A percentile compares a stretch with the other conserved stretches of the same genome.
phyloP scores from a whole-genome alignment of 2,329 filamentous ascomycete genomes.

The Pseudogymnoascus sp. region DNA sequence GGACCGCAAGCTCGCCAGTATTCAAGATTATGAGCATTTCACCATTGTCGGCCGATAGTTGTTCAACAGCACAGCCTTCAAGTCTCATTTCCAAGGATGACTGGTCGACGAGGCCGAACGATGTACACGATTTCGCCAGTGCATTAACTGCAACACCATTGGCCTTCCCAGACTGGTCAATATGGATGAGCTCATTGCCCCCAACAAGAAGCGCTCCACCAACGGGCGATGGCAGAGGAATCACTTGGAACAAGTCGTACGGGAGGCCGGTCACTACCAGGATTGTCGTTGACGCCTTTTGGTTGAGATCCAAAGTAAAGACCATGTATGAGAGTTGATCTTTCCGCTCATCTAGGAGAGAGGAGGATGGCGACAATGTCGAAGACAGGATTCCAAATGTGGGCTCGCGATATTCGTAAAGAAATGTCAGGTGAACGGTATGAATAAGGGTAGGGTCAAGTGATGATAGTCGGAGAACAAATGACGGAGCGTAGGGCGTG shows the following conservation, averaged over 20 bases:
- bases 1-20: constrained; percentile 64
- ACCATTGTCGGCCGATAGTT: constrained; percentile 67
- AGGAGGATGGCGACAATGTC: constrained; percentile 62
- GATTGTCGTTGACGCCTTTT: constrained; percentile 86
- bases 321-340: constrained; percentile 88
- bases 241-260: constrained; percentile 75
- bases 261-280: constrained; percentile 79
- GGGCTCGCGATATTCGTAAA: constrained; percentile 95
- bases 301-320: constrained; percentile 88
- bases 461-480: constrained; percentile 83
- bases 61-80: constrained; percentile 73
- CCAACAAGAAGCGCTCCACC: constrained; percentile 85
- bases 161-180: constrained; percentile 90
- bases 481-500: constrained; percentile 81
- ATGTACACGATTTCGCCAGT: constrained; percentile 74
- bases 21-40: constrained; percentile 79
- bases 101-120: constrained; percentile 81
- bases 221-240: constrained; percentile 77
- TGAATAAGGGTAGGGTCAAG: constrained; percentile 83
- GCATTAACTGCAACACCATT: constrained; percentile 90
- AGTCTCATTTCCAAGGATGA: constrained; percentile 71
- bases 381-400: constrained; percentile 93
- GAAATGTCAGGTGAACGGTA: constrained; percentile 83
- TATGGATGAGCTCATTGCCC: constrained; percentile 83
- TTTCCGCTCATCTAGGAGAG: constrained; percentile 66